Evolutionary conservation across 176 grass and related monocot species (phyloP).

Genomic region (Cenchrus purpureus): DNA sequence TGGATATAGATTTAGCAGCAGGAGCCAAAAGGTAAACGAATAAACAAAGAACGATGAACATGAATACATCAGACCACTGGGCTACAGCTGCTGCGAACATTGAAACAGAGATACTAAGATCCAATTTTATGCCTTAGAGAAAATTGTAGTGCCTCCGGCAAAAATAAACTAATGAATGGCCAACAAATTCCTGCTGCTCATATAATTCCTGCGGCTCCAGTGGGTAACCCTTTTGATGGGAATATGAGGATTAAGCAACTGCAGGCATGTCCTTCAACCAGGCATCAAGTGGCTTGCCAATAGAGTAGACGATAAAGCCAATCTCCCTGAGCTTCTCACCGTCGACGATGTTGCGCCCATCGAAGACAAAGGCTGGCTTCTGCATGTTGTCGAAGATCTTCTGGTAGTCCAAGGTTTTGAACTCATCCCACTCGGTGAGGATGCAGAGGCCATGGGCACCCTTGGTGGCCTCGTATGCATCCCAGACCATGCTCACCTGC

Average conservation of each 20-base stretch:
- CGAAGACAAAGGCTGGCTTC: conserved; percentile 58
- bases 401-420: conserved; percentile 48
- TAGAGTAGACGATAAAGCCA: conserved; percentile 24
- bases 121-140: not conserved
- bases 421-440: conserved; percentile 63
- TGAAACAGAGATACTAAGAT: not conserved
- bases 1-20: not conserved
- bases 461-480: conserved; percentile 32
- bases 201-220: not conserved
- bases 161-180: not conserved
- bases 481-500: conserved; percentile 48
- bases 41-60: not conserved
- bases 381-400: conserved; percentile 58
- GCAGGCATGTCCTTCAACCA: conserved; percentile 30
- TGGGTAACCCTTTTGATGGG: not conserved
- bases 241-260: not conserved
- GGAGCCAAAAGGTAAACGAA: not conserved
- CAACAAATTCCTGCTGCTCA: not conserved
- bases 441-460: conserved; percentile 52
- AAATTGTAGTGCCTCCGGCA: not conserved
- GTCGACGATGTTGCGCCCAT: conserved; percentile 49
- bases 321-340: conserved; percentile 23
- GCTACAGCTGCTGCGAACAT: not conserved
- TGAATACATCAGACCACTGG: conserved; percentile 1
- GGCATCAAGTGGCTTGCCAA: conserved; percentile 15